A percentile compares a stretch with the other conserved stretches of the same genome.
Conservation (phyloP, 345 rosid genomes). For the Laguncularia racemosa region DNA sequence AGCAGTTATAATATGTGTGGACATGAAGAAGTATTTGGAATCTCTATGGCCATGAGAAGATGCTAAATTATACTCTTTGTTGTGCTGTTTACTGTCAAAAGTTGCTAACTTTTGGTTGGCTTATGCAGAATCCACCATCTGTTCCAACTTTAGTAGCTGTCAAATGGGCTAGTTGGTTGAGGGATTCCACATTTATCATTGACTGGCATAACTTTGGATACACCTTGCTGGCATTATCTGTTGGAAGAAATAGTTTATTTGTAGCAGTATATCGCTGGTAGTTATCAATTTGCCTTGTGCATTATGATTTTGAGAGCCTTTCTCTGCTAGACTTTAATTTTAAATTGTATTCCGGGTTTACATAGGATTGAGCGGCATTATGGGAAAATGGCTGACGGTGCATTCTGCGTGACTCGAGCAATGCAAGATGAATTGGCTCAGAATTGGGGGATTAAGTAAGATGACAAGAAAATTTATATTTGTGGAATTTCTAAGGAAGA, state of each 20-base stretch:
- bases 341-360: not conserved
- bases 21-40: not conserved
- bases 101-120: slow-evolving; percentile 3
- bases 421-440: slow-evolving; percentile 97
- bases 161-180: slow-evolving; percentile 86
- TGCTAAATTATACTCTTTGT: not conserved
- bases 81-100: slow-evolving; percentile 1
- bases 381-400: slow-evolving; percentile 82
- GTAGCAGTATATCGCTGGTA: slow-evolving; percentile 86
- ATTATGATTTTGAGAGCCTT: slow-evolving; percentile 1
- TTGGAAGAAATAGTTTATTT: slow-evolving; percentile 72
- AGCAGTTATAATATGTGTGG: too few species aligned
- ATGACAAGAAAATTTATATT: slow-evolving; percentile 17
- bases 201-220: slow-evolving; percentile 99
- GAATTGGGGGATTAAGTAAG: slow-evolving; percentile 95
- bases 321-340: not conserved
- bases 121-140: slow-evolving; percentile 88
- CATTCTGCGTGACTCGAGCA: slow-evolving; percentile 84
- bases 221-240: slow-evolving; percentile 76
- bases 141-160: slow-evolving; percentile 85
- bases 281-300: slow-evolving; percentile 9
- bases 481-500: slow-evolving; percentile 4
- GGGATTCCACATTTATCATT: slow-evolving; percentile 56
- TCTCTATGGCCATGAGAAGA: slow-evolving; percentile 1
- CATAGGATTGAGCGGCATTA: slow-evolving; percentile 74